Evolutionary conservation across 371 early-diverging fungal species (phyloP), one percentile per base, ranked within the genome.

Genomic region (Circinella umbellata): DNA sequence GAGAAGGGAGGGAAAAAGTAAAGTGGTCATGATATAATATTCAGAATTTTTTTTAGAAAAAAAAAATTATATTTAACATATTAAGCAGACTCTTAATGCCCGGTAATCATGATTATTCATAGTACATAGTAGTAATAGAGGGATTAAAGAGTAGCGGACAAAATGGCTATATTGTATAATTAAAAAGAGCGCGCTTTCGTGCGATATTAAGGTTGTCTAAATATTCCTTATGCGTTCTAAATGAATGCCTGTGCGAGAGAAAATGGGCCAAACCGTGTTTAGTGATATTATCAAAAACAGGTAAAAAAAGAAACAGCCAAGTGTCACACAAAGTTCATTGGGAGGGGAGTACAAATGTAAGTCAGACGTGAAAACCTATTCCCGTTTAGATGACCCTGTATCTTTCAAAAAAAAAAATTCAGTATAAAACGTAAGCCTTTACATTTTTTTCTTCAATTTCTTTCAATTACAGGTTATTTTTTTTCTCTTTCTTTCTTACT

Each of bases 291-390:
- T 60, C 59, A 61, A 18, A 35, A 67, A 47, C 18, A 48, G 61
- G 36, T 39, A 67, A 67, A 49, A 51, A 49, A 59, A 15, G 34
- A 47, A 66, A 4, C 38, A 15, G 42, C 42, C 49, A 66, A 66
- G 55, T 17, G 66, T 66, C 49, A 17, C 68, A 67, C 68, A 54
- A 53, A 35, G 53, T 53, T 63, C 63, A 63, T 64, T 57, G 20
- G 65, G 36, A 15, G 48, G 65, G 34, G 38, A 34, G 48, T 15
- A 53, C 38, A 35, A 49, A 53, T 37, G 17, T 18, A 47, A 47
- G 48, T 48, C 65, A 46, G 48, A 9, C 51, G 48, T 18, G 53
- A 49, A 46, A 34, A n/a, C n/a, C 48, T 53, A 37, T 14, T 53
- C 42, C 65, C 53, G 65, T 34, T 39, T 36, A 37, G 27, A 49